Percentiles rank a stretch among this genome's conserved stretches.
These are phyloP conservation scores for Annulohypoxylon moriforme DNA, from an alignment of 495 filamentous ascomycete species.

Conservation along the genomic window DNA sequence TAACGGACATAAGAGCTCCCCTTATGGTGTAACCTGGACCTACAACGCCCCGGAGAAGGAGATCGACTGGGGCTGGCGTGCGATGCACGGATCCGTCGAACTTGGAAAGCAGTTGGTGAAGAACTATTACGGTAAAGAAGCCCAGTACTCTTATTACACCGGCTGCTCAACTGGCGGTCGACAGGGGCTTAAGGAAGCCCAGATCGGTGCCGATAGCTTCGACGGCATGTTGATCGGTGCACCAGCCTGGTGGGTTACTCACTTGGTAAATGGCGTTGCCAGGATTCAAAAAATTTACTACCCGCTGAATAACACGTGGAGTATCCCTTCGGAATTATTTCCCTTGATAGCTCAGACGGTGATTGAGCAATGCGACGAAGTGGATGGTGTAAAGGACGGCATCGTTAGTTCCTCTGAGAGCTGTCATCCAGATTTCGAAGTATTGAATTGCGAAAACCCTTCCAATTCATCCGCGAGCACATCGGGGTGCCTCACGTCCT, in stretches of 20 bases:
- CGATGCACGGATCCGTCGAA: slow-evolving; percentile 62
- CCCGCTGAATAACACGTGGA: slow-evolving; percentile 55
- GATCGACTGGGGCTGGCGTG: slow-evolving; percentile 62
- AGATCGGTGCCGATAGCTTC: slow-evolving; percentile 62
- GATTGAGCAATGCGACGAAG: slow-evolving; percentile 68
- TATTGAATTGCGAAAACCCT: slow-evolving; percentile 58
- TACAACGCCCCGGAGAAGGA: slow-evolving; percentile 52
- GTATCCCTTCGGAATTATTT: slow-evolving; percentile 62
- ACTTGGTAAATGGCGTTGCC: slow-evolving; percentile 54
- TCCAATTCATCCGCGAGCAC: slow-evolving; percentile 44
- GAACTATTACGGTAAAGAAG: slow-evolving; percentile 52
- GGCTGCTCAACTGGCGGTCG: slow-evolving; percentile 68
- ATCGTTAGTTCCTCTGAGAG: slow-evolving; percentile 69
- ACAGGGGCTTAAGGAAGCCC: slow-evolving; percentile 62
- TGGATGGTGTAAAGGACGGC: slow-evolving; percentile 71
- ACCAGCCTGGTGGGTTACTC: slow-evolving; percentile 58
- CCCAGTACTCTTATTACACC: slow-evolving; percentile 61
- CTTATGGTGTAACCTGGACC: slow-evolving; percentile 58
- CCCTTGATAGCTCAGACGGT: slow-evolving; percentile 63
- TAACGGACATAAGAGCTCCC: slow-evolving; percentile 61
- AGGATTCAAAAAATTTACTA: slow-evolving; percentile 50
- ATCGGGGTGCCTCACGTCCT: slow-evolving; percentile 61
- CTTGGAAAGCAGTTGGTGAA: slow-evolving; percentile 49
- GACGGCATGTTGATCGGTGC: slow-evolving; percentile 73
- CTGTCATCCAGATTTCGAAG: slow-evolving; percentile 64